Evolutionary conservation across 805 yeast genomes (phyloP), one percentile per base, ranked within the genome.

Genomic region (Metschnikowia drakensbergensis): DNA sequence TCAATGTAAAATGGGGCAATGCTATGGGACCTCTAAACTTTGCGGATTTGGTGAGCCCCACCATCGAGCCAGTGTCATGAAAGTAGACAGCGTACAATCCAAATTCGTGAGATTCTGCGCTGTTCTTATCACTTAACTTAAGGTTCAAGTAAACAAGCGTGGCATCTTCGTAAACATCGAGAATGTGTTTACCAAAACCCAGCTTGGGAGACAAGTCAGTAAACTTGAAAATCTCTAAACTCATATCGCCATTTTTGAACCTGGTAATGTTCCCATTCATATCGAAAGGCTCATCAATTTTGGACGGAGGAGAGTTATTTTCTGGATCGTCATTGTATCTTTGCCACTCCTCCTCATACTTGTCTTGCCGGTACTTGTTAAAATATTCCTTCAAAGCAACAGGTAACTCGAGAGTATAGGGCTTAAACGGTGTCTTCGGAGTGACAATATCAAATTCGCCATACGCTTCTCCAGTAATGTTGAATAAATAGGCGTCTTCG

Each of bases 11-110:
- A 58, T 82, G 84, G 8, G 88, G 82, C 31, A 86, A 68, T 1
- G 83, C 84, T 58, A 77, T 76, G n/a, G 73, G 47, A 6, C 89
- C 84, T 45, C 74, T 69, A 61, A 82, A 82, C 61, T 84, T 85
- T 5, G 86, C 87, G 28, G 89, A 77, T 32, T 74, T 69, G 0
- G 89, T 76, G 17, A 79, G 59, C 0, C 83, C 74, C 11, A 86
- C 68, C 3, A 86, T 61, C 45, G 86, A 71, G 0, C 95, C 95
- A 0, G 80, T 67, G 22, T 76, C 73, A 52, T 85, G 83, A 58
- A 84, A 88, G 61, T 84, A 85, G 1, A 83, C 74, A 0, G 90
- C 91, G 25, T 68, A 66, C 8, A 87, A 66, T 4, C 72, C 69
- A 17, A 89, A 54, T 1, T 62, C 59, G 59, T 83, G 82, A 47